A percentile compares a stretch with the other conserved stretches of the same genome.
These are phyloP conservation scores for Kurtzmaniella quercitrusa DNA, from an alignment of 1,139 yeast genomes.

Conservation along the genomic window DNA sequence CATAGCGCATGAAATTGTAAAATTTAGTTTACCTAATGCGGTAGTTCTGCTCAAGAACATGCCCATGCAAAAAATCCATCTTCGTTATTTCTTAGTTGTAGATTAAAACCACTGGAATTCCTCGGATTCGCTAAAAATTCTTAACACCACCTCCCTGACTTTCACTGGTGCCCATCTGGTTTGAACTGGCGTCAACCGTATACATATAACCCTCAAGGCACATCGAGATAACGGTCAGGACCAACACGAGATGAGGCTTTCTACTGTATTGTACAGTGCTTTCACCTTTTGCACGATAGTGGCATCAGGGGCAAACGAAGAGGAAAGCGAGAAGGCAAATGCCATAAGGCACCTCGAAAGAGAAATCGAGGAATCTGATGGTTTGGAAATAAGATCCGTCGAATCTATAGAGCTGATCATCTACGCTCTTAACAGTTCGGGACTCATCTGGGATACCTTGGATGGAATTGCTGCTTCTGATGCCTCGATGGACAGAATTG, in stretches of 20 bases:
- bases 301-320: not conserved
- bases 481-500: constrained; percentile 19
- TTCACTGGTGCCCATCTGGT: not conserved
- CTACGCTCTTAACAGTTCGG: constrained; percentile 23
- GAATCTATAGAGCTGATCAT: constrained; percentile 18
- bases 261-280: not conserved
- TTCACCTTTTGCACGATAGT: not conserved
- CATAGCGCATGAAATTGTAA: not conserved
- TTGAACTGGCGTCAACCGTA: not conserved
- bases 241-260: not conserved
- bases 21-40: not conserved
- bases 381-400: not conserved
- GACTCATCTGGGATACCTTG: constrained; percentile 25
- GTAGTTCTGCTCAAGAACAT: not conserved
- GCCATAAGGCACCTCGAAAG: not conserved
- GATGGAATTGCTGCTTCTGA: constrained; percentile 26
- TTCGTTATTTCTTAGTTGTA: not conserved
- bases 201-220: not conserved
- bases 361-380: no score
- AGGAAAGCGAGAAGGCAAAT: not conserved
- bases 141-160: not conserved
- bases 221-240: not conserved
- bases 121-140: not conserved
- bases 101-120: not conserved
- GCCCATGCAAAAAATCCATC: not conserved